phyloP scores from a whole-genome alignment of 2,329 filamentous ascomycete species.

The Colletotrichum shisoi region DNA sequence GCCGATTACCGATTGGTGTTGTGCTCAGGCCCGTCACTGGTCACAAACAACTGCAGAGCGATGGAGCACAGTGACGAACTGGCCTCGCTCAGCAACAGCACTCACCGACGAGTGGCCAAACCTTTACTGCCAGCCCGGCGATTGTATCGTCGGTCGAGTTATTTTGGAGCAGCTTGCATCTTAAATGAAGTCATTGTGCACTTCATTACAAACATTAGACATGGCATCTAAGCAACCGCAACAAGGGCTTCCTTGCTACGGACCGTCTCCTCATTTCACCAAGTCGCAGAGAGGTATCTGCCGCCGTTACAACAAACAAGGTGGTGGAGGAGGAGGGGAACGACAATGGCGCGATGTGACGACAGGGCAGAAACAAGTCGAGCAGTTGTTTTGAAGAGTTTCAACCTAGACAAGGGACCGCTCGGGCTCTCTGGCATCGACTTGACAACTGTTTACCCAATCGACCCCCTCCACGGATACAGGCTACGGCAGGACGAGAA shows the following conservation, averaged over 20 bases:
- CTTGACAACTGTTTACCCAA: not conserved
- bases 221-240: conserved; percentile 1
- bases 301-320: conserved; percentile 16
- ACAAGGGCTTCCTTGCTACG: conserved; percentile 22
- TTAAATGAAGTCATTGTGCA: conserved; percentile 7
- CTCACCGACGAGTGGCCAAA: not conserved
- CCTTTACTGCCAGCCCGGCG: not conserved
- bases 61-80: not conserved
- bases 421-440: not conserved
- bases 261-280: conserved; percentile 12
- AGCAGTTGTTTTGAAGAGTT: conserved; percentile 18
- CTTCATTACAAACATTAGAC: conserved; percentile 10
- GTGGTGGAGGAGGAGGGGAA: not conserved
- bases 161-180: not conserved
- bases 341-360: conserved; percentile 18
- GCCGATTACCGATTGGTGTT: not conserved
- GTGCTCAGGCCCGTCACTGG: not conserved
- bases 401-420: not conserved
- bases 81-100: not conserved
- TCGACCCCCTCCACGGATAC: not conserved
- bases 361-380: conserved; percentile 7
- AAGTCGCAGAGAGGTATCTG: conserved; percentile 10
- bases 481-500: not conserved
- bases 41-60: not conserved
- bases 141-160: not conserved